These are phyloP conservation scores for Ganoderma lucidum DNA, from an alignment of 1,284 basidiomycete genomes.

Conservation along the genomic window DNA sequence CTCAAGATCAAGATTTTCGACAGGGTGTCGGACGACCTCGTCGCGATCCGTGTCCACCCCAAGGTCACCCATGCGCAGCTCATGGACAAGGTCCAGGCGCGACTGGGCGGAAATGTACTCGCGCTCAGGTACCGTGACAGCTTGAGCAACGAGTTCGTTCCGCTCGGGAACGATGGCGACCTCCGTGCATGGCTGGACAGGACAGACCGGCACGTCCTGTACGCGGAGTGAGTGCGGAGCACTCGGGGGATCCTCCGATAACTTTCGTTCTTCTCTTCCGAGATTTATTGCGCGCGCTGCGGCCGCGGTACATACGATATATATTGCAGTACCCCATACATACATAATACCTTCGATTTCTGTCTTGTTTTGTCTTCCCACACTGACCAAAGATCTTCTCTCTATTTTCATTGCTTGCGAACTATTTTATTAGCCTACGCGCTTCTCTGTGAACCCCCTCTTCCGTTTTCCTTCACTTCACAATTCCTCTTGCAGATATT, in stretches of 20 bases:
- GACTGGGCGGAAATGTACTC: conserved; percentile 86
- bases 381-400: conserved; percentile 8
- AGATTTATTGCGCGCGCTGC: conserved; percentile 15
- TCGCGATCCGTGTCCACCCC: conserved; percentile 98
- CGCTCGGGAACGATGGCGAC: conserved; percentile 75
- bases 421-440: conserved; percentile 40
- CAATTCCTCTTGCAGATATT: conserved; percentile 15
- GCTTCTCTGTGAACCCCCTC: conserved; percentile 25
- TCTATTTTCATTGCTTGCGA: conserved; percentile 30
- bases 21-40: conserved; percentile 89
- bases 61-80: conserved; percentile 86
- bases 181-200: conserved; percentile 84
- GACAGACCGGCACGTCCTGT: conserved; percentile 90
- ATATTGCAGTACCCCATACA: conserved; percentile 23
- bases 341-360: conserved; percentile 27
- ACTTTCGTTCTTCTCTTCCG: conserved; percentile 4
- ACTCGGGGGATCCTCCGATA: too few relatives aligned
- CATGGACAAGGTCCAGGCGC: conserved; percentile 89
- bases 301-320: conserved; percentile 20
- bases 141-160: conserved; percentile 68
- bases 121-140: conserved; percentile 73
- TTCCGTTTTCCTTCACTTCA: conserved; percentile 26
- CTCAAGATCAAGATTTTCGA: conserved; percentile 99
- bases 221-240: conserved; percentile 64
- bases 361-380: conserved; percentile 24